Percentiles rank a stretch among this genome's conserved stretches.
These are phyloP conservation scores for Cercospora berteroae DNA, from an alignment of 2,329 filamentous ascomycete species.

Conservation along the genomic window DNA sequence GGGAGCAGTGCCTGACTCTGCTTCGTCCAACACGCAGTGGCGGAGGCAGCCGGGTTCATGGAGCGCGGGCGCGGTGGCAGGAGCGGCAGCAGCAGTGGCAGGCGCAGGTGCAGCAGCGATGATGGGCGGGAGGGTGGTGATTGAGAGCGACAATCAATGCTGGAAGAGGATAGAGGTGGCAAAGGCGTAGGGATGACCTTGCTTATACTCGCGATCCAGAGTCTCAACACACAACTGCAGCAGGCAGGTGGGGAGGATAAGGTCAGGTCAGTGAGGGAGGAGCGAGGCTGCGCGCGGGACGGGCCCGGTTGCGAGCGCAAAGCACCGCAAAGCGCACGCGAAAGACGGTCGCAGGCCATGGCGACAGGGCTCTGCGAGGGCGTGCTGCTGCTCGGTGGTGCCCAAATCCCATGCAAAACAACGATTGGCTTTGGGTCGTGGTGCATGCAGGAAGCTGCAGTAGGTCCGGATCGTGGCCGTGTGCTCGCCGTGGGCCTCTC, in stretches of 20 bases:
- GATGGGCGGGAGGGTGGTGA: neutral
- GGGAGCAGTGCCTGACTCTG: conserved; percentile 19
- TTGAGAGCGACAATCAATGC: conserved; percentile 33
- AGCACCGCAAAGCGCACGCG: neutral
- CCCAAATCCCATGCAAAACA: neutral
- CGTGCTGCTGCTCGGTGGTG: conserved; percentile 6
- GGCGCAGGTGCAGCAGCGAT: neutral
- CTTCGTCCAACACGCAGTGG: conserved; percentile 19
- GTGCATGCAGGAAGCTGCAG: conserved; percentile 14
- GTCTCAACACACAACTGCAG: neutral
- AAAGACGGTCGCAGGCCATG: neutral
- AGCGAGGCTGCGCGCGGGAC: conserved; percentile 1
- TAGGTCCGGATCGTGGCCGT: conserved; percentile 15
- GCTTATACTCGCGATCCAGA: conserved; percentile 26
- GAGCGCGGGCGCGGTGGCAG: conserved; percentile 8
- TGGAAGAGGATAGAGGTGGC: conserved; percentile 29
- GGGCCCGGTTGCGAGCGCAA: neutral
- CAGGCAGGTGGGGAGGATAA: conserved; percentile 3
- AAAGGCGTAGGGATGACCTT: conserved; percentile 35
- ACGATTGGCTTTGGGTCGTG: conserved; percentile 16
- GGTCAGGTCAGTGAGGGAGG: neutral
- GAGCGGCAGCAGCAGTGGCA: conserved; percentile 7
- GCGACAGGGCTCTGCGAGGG: neutral
- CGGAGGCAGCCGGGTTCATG: conserved; percentile 13
- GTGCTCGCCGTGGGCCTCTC: conserved; percentile 11